Evolutionary conservation across 2,329 filamentous ascomycete genomes (phyloP), one percentile per base, ranked within the genome.

Genomic region (Septoria linicola): DNA sequence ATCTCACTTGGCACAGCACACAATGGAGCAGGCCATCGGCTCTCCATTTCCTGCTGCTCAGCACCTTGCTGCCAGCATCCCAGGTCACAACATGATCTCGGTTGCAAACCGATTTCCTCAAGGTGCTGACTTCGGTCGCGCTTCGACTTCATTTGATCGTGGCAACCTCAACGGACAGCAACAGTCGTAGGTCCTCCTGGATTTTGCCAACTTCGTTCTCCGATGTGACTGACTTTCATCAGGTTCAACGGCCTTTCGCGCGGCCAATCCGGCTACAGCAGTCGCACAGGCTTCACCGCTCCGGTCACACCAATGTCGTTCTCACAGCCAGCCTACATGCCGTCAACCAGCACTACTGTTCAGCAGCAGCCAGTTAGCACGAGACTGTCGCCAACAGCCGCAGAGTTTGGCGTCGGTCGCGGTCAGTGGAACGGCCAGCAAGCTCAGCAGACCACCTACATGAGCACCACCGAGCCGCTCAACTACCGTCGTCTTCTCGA

Each of bases 401-500:
- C 68, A 16, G 74, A 77, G 58, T 78, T 76, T 60, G 71, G 63
- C 48, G 63, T 67, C n/a, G 59, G 59, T 36, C 57, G 57, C 44
- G 59, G 56, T 27, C 55, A 61, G 27, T 76, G 73, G 72, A 70
- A 70, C 43, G 46, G 48, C 21, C 54, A 57, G 32, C 50, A 51
- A 35, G 17, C 27, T 19, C 54, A 57, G 23, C 27, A 49, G 79
- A 68, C 75, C 50, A 64, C 56, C 1, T 96, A 95, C 67, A 75
- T 96, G 21, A 85, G 88, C 8, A 86, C 90, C 3, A 87, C 88
- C 5, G 93, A 99, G 71, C 93, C 92, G 8, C 80, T 97, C 64
- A 97, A 99, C 72, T 99, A 97, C 66, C 90, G 93, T 54, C 90
- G 91, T 49, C 80, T 99, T 32, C 82, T 97, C 40, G 93, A 99